A percentile compares a stretch with the other conserved stretches of the same genome.
Evolutionary conservation across 106 monocot genomes (phyloP).

Genomic region (Ottelia alismoides): DNA sequence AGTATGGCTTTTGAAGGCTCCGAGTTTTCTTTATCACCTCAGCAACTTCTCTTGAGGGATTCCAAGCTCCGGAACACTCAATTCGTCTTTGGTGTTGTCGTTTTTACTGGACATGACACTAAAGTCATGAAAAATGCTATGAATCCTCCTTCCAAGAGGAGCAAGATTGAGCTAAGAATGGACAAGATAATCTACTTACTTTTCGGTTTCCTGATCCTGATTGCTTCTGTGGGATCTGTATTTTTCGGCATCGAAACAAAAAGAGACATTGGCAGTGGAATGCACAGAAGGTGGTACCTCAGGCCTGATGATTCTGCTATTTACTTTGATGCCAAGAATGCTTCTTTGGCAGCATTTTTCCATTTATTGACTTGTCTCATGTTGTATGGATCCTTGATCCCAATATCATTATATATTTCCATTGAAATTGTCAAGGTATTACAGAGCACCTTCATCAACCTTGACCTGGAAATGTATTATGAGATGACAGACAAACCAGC

Average conservation of each 20-base stretch:
- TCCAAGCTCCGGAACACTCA: slow-evolving; percentile 76
- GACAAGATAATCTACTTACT: slow-evolving; percentile 73
- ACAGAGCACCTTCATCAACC: slow-evolving; percentile 73
- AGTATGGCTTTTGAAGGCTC: slow-evolving; percentile 34
- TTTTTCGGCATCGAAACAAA: slow-evolving; percentile 50
- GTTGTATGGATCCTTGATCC: slow-evolving; percentile 61
- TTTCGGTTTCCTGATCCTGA: slow-evolving; percentile 29
- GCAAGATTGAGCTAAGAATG: slow-evolving; percentile 60
- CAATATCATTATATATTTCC: slow-evolving; percentile 75
- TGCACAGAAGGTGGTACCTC: slow-evolving; percentile 47
- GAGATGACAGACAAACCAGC: slow-evolving; percentile 64
- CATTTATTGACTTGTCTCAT: slow-evolving; percentile 61
- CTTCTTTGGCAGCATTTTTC: slow-evolving; percentile 28
- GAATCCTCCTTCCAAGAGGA: slow-evolving; percentile 73
- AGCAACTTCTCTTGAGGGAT: slow-evolving; percentile 66
- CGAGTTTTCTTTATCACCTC: slow-evolving; percentile 44
- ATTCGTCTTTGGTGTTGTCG: slow-evolving; percentile 43
- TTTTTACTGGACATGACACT: slow-evolving; percentile 80
- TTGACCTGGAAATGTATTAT: slow-evolving; percentile 58
- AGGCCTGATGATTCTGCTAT: slow-evolving; percentile 49
- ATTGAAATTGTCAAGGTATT: slow-evolving; percentile 80
- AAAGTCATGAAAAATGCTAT: slow-evolving; percentile 79
- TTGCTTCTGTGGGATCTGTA: slow-evolving; percentile 39
- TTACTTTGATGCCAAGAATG: slow-evolving; percentile 45
- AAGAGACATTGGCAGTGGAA: slow-evolving; percentile 23